Base-by-base conservation (phyloP, 768 basidiomycete genomes). In the Mycena pura region DNA sequence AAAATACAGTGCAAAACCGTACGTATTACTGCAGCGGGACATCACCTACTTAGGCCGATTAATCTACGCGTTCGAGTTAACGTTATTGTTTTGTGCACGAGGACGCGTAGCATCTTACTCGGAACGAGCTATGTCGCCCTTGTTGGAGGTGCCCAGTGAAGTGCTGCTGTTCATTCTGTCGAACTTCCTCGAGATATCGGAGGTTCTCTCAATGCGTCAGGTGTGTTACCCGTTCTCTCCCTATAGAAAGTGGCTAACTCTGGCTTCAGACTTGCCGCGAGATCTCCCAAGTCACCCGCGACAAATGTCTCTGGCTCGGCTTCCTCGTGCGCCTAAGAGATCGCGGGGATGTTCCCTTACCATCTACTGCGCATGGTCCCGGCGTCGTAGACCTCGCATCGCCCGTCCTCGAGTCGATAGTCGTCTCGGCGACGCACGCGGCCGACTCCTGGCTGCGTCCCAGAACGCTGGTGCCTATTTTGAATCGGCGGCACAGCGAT, bases 241-340 rank as follows among this genome's bases (percentile, higher is more conserved):
- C 11, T 31, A 1, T 15, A 5, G 6, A 10, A 7, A 29, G 17
- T 51, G 17, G 40, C 17, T 21, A n/a, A n/a, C n/a, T 10, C 22
- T 44, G 9, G 34, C 40, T 19, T n/a, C n/a, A 63, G 62, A 52
- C 50, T 6, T 63, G 50, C 27, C 56, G 56, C 51, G 21, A 17
- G 6, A 17, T 57, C 13, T 53, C 31, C 21, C 24, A 48, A 21
- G 22, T 63, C 22, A 63, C 62, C 1, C 36, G 27, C 36, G 56
- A 63, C 45, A 63, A 58, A 53, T 43, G 29, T 21, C 25, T 63
- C 43, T 63, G 62, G 62, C 50, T 63, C 25, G 17, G 11, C 14
- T 32, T 45, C 15, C 60, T 66, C 24, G 51, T 44, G 19, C 21
- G 29, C n/a, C 27, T 62, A 14, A n/a, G 51, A 15, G 28, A 5